Percentiles rank a stretch among this genome's conserved stretches.
phyloP scores from a whole-genome alignment of 441 rosid genomes.

The Syzygium syzygioides region DNA sequence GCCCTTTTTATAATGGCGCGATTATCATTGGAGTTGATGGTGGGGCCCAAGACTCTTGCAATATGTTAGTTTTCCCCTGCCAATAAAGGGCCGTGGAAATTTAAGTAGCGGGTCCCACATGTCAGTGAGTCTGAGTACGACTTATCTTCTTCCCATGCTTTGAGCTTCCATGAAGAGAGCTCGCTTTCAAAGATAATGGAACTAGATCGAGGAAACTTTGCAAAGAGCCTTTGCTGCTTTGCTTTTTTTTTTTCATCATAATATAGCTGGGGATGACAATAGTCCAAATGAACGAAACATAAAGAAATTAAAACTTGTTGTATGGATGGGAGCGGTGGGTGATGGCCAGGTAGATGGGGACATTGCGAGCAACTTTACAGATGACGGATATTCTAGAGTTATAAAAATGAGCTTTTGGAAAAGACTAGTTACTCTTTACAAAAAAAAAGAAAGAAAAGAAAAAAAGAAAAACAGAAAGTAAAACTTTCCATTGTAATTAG shows the following conservation, averaged over 20 bases:
- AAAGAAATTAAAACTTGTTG: not conserved
- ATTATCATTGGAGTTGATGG: too few species aligned
- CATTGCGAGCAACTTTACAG: not conserved
- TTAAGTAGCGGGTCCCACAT: not conserved
- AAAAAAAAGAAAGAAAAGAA: fast-evolving
- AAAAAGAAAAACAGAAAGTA: too few species aligned
- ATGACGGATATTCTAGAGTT: not conserved
- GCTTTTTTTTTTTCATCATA: not conserved
- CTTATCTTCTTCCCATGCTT: not conserved
- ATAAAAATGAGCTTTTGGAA: not conserved
- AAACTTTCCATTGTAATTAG: too few species aligned
- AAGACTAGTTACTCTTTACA: not conserved
- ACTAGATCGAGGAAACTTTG: too few species aligned
- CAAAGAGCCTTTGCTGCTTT: too few species aligned
- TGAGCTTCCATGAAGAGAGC: not conserved
- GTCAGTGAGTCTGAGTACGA: not conserved
- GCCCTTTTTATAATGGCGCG: fast-evolving
- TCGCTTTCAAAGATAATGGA: not conserved
- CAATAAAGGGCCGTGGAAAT: too few species aligned
- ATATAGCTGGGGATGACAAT: too few species aligned
- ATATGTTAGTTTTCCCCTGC: too few species aligned
- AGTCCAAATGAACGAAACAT: not conserved
- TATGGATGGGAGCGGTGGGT: not conserved
- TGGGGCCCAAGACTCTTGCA: too few species aligned
- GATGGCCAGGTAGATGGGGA: not conserved